A percentile compares a stretch with the other conserved stretches of the same genome.
Evolutionary conservation across 2,329 filamentous ascomycete genomes (phyloP).

Genomic region (Calonectria pteridis): DNA sequence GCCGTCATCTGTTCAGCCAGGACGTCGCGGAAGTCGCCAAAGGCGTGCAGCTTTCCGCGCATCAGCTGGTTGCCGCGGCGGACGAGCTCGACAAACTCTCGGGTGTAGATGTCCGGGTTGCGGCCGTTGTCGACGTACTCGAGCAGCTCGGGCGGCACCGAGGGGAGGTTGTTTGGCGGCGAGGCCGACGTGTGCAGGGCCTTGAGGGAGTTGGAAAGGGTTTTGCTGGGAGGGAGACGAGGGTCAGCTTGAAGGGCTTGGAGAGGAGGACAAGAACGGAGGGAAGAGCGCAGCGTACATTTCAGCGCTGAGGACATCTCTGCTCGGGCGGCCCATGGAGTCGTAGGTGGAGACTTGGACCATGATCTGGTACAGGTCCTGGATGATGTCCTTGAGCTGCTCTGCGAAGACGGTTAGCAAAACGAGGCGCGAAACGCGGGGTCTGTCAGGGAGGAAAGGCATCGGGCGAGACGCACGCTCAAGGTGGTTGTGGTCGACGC

Average conservation of each 20-base stretch:
- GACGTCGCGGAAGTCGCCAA: slow-evolving; percentile 71
- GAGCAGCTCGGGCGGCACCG: slow-evolving; percentile 72
- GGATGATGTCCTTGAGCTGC: slow-evolving; percentile 72
- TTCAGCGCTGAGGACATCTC: slow-evolving; percentile 68
- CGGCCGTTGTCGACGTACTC: slow-evolving; percentile 78
- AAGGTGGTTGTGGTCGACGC: slow-evolving; percentile 52
- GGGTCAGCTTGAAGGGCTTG: slow-evolving; percentile 27
- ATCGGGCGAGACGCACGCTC: slow-evolving; percentile 50
- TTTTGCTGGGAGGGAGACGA: slow-evolving; percentile 47
- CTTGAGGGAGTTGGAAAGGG: slow-evolving; percentile 55
- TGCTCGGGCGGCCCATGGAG: slow-evolving; percentile 61
- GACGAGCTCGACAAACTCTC: slow-evolving; percentile 79
- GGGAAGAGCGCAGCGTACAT: slow-evolving; percentile 51
- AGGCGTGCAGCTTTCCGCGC: slow-evolving; percentile 73
- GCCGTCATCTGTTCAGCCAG: slow-evolving; percentile 69
- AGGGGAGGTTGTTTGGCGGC: slow-evolving; percentile 59
- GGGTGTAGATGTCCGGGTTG: slow-evolving; percentile 80
- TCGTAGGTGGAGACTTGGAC: slow-evolving; percentile 74
- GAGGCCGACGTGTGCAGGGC: slow-evolving; percentile 56
- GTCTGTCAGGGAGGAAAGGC: too few relatives aligned
- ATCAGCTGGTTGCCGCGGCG: slow-evolving; percentile 75
- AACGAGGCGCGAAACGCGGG: background rate
- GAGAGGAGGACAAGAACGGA: slow-evolving; percentile 1
- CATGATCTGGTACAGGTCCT: slow-evolving; percentile 73
- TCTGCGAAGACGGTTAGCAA: slow-evolving; percentile 53